phyloP scores from a whole-genome alignment of 2,329 filamentous ascomycete species.

The Emmonsia crescens region DNA sequence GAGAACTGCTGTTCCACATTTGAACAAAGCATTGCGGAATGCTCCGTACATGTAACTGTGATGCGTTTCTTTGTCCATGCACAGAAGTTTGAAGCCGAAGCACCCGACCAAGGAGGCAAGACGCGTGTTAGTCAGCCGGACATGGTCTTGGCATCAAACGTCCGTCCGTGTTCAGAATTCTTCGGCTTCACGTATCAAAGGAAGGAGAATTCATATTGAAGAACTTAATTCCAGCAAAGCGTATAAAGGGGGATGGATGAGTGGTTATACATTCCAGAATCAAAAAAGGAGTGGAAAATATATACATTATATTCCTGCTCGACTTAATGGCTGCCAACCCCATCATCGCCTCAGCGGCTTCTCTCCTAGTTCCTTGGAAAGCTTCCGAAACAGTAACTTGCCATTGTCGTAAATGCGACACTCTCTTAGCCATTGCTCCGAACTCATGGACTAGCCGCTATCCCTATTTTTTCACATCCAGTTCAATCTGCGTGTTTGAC shows the following conservation, averaged over 20 bases:
- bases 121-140: slow-evolving; percentile 1
- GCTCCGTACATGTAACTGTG: neutral
- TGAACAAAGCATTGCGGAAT: no score
- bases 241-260: neutral
- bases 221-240: neutral
- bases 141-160: neutral
- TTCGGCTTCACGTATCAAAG: neutral
- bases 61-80: no score
- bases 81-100: no score
- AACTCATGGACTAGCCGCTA: neutral
- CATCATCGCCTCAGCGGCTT: neutral
- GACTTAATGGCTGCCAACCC: neutral
- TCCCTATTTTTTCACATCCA: neutral
- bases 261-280: neutral
- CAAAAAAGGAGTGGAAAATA: neutral
- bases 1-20: no score
- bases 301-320: neutral
- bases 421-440: neutral
- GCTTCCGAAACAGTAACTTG: neutral
- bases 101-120: no score
- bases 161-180: no score
- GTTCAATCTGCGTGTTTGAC: slow-evolving; percentile 1
- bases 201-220: neutral
- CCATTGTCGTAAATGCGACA: neutral
- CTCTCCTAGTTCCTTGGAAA: slow-evolving; percentile 2